These are phyloP conservation scores for Lachancea mirantina DNA, from an alignment of 805 yeast genomes.

Conservation along the genomic window DNA sequence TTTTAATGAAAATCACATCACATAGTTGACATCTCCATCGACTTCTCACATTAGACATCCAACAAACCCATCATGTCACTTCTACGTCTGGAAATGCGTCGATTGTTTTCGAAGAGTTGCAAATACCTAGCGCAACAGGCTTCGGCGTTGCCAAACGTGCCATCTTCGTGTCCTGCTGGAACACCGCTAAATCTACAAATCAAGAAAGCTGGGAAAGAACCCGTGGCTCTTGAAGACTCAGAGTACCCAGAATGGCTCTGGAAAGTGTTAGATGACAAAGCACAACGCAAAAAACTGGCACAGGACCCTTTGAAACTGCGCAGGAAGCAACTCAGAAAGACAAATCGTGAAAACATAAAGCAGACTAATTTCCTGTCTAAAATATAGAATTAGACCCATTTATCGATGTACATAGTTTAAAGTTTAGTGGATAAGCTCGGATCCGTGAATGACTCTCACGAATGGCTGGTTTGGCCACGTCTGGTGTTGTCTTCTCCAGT, in stretches of 20 bases:
- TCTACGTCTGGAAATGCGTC: too few relatives aligned
- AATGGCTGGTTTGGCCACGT: too few relatives aligned
- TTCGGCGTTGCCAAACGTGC: too few relatives aligned
- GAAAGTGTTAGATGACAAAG: slow-evolving; percentile 65
- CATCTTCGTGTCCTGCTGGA: slow-evolving; percentile 65
- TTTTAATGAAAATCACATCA: too few relatives aligned
- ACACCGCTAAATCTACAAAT: slow-evolving; percentile 66
- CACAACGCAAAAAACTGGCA: slow-evolving; percentile 49
- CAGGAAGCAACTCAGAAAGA: slow-evolving; percentile 60
- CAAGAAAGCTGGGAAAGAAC: slow-evolving; percentile 75
- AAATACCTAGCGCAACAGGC: too few relatives aligned
- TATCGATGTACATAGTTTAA: slow-evolving; percentile 4
- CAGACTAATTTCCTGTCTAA: slow-evolving; percentile 68
- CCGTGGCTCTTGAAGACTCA: slow-evolving; percentile 76
- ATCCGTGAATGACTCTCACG: too few relatives aligned
- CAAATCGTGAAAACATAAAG: slow-evolving; percentile 64
- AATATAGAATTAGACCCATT: slow-evolving; percentile 29
- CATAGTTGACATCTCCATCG: too few relatives aligned
- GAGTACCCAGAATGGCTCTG: slow-evolving; percentile 96
- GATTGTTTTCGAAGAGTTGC: too few relatives aligned
- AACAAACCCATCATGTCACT: too few relatives aligned
- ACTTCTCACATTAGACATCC: too few relatives aligned
- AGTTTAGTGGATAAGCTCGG: neutral
- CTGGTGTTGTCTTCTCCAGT: too few relatives aligned
- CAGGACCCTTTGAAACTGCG: slow-evolving; percentile 59